These are phyloP conservation scores for Ganoderma lingzhi DNA, from an alignment of 1,284 basidiomycete genomes.

Conservation along the genomic window DNA sequence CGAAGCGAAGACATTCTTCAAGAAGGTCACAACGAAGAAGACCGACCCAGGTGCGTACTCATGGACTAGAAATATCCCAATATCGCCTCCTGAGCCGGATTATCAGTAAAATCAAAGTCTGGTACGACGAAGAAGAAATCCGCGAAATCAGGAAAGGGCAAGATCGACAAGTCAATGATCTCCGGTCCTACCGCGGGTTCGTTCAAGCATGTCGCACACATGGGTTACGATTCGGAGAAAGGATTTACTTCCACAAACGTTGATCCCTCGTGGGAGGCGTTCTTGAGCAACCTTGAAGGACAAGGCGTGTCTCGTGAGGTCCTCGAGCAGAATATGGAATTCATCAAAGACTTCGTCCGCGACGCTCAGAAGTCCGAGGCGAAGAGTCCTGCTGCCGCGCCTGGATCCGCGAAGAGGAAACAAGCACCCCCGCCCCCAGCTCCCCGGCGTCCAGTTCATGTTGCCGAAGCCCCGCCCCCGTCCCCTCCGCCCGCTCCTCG, in stretches of 20 bases:
- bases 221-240: slow-evolving; percentile 90
- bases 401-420: slow-evolving; percentile 52
- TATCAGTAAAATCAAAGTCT: slow-evolving; percentile 45
- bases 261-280: slow-evolving; percentile 91
- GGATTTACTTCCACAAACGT: slow-evolving; percentile 90
- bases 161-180: slow-evolving; percentile 92
- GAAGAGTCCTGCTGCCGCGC: slow-evolving; percentile 29
- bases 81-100: slow-evolving; percentile 12
- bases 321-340: slow-evolving; percentile 84
- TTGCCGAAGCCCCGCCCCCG: slow-evolving; percentile 42
- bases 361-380: slow-evolving; percentile 53
- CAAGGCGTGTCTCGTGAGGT: slow-evolving; percentile 73
- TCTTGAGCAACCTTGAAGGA: slow-evolving; percentile 77
- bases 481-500: slow-evolving; percentile 37
- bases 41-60: slow-evolving; percentile 58
- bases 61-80: slow-evolving; percentile 25
- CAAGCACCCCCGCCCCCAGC: slow-evolving; percentile 63
- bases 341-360: slow-evolving; percentile 87
- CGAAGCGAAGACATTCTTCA: slow-evolving; percentile 90
- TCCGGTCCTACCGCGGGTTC: slow-evolving; percentile 82
- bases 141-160: slow-evolving; percentile 56
- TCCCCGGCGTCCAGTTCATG: slow-evolving; percentile 49
- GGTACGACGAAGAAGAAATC: slow-evolving; percentile 65
- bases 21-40: slow-evolving; percentile 85
- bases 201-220: slow-evolving; percentile 94